Evolutionary conservation across 768 basidiomycete genomes (phyloP), one percentile per base, ranked within the genome.

Genomic region (Chlorophyllum brunneum): DNA sequence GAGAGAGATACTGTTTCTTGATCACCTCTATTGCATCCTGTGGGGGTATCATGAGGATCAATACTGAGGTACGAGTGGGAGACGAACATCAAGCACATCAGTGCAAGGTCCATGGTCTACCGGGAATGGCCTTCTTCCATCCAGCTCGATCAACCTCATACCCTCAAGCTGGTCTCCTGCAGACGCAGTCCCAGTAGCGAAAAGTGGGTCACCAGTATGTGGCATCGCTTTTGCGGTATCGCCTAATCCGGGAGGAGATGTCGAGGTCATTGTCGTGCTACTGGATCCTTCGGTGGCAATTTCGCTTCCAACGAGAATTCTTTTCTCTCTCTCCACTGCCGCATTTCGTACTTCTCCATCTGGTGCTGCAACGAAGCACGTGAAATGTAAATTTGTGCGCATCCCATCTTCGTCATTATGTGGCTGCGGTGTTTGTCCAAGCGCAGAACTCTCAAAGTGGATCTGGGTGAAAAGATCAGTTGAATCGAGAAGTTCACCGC

Each of bases 341-440:
- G 59, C 57, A 31, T 63, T 65, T n/a, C 76, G 63, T 11, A 69
- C 57, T 1, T 66, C 65, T 1, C 71, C 63, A 27, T 68, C 72
- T 1, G 83, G 81, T 0, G 88, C 88, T 53, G 77, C 75, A 29
- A 97, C 81, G 60, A 97, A 98, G 60, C 86, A 85, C 1, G 88
- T 89, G 58, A 95, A 98, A 67, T 97, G 95, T 6, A 92, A 72
- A 59, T 89, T 77, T 0, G 87, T 88, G 33, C 90, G 74, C 7
- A 84, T 71, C 58, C 88, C 75, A 1, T 70, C 66, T 11, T 53
- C 44, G 15, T 53, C 51, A 29, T 26, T 23, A 5, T 18, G 29
- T 18, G 51, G 43, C 2, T 88, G 85, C 1, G 73, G 69, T 4
- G 81, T 81, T 68, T 95, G 92, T 6, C 91, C 92, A 0, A 78